These are phyloP conservation scores for Beauveria sp. DNA, from an alignment of 2,329 filamentous ascomycete species.

Conservation along the genomic window DNA sequence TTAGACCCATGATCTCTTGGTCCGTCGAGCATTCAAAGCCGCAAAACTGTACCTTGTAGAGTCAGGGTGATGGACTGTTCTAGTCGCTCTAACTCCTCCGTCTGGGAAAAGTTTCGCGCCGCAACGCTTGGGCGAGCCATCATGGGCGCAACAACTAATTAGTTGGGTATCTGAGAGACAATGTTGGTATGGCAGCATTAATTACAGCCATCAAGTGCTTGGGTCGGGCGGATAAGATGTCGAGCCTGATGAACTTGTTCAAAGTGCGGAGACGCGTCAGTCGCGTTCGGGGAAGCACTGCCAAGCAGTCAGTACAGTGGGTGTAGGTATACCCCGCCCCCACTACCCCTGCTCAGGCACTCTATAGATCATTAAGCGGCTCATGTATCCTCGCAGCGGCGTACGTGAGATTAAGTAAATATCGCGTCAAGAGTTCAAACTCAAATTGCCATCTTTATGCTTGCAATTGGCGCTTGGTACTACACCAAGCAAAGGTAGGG, in stretches of 20 bases:
- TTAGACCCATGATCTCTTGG: neutral
- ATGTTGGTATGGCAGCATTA: too few species aligned
- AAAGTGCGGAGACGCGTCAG: slow-evolving; percentile 8
- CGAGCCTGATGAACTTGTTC: neutral
- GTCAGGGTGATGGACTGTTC: slow-evolving; percentile 97
- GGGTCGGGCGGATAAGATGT: neutral
- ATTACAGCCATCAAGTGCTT: neutral
- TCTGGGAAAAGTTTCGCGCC: slow-evolving; percentile 62
- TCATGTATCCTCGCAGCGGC: too few species aligned
- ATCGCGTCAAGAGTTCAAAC: too few species aligned
- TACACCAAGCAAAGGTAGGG: neutral
- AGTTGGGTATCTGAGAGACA: neutral
- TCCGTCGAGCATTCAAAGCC: neutral
- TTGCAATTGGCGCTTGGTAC: slow-evolving; percentile 4
- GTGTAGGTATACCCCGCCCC: too few species aligned
- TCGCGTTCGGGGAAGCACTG: neutral
- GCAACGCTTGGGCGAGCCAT: slow-evolving; percentile 46
- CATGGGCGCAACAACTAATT: neutral
- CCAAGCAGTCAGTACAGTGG: too few species aligned
- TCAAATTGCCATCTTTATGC: too few species aligned
- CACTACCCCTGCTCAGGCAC: too few species aligned
- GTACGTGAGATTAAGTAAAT: too few species aligned
- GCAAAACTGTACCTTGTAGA: slow-evolving; percentile 60
- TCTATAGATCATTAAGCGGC: too few species aligned
- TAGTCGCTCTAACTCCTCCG: slow-evolving; percentile 89